These are phyloP conservation scores for Arthrocladium fulminans DNA, from an alignment of 2,329 filamentous ascomycete species.

Conservation along the genomic window DNA sequence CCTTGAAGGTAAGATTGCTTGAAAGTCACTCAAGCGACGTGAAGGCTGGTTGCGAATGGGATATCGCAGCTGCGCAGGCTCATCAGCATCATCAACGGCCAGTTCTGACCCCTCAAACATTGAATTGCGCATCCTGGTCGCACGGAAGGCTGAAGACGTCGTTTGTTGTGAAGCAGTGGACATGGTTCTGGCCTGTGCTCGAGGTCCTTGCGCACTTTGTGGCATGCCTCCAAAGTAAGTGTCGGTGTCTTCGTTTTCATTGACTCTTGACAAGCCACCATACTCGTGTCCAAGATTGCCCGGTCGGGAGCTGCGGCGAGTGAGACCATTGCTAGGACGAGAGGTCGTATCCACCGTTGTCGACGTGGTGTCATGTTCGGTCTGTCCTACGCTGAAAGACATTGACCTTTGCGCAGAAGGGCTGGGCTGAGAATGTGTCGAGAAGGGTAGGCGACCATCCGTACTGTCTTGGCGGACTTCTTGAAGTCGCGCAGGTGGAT, in stretches of 20 bases:
- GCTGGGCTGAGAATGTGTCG: constrained; percentile 79
- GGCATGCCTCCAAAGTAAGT: constrained; percentile 26
- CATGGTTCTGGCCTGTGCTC: constrained; percentile 35
- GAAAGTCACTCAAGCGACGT: constrained; percentile 34
- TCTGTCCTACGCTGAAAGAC: constrained; percentile 89
- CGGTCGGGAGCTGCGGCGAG: constrained; percentile 65
- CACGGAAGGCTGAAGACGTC: constrained; percentile 23
- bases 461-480: constrained; percentile 60
- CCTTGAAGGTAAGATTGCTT: constrained; percentile 35
- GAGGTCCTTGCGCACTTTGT: constrained; percentile 16
- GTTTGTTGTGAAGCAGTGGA: constrained; percentile 32
- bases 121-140: constrained; percentile 34
- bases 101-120: constrained; percentile 38
- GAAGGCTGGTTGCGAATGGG: constrained; percentile 32
- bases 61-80: constrained; percentile 28
- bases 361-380: constrained; percentile 58
- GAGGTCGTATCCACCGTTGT: constrained; percentile 24
- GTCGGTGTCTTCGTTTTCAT: constrained; percentile 41
- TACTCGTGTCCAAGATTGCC: constrained; percentile 40
- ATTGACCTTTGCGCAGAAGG: constrained; percentile 91
- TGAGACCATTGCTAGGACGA: constrained; percentile 49
- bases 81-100: constrained; percentile 38
- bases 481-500: constrained; percentile 62
- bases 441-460: constrained; percentile 63
- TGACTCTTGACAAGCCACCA: constrained; percentile 37